Percentiles rank a stretch among this genome's conserved stretches.
Evolutionary conservation across 2,329 filamentous ascomycete genomes (phyloP).

Genomic region (Fusarium sp.): DNA sequence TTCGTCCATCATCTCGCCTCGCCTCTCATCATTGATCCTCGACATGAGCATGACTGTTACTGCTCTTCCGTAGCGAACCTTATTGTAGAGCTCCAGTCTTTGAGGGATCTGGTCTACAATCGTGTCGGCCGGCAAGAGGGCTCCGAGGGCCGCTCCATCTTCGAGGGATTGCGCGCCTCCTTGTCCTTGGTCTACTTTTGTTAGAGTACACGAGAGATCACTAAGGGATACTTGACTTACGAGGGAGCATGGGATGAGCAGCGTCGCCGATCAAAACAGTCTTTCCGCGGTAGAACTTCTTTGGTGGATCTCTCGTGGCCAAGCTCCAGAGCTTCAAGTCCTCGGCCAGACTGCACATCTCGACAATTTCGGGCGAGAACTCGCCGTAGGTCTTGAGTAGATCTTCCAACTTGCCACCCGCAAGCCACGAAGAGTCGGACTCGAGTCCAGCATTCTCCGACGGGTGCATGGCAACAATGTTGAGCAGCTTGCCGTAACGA

Average conservation of each 20-base stretch:
- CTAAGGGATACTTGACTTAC: neutral
- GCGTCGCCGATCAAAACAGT: slow-evolving; percentile 15
- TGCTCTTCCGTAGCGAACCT: slow-evolving; percentile 4
- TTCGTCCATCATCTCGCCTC: slow-evolving; percentile 10
- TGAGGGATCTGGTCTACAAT: neutral
- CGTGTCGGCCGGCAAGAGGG: slow-evolving; percentile 1
- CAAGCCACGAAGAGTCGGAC: slow-evolving; percentile 5
- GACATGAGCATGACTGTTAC: slow-evolving; percentile 12
- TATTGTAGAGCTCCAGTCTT: slow-evolving; percentile 9
- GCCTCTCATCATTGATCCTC: slow-evolving; percentile 6
- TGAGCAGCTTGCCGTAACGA: neutral
- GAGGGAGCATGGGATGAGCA: slow-evolving; percentile 26
- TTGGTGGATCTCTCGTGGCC: slow-evolving; percentile 5
- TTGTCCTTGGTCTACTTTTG: slow-evolving; percentile 16
- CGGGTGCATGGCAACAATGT: slow-evolving; percentile 1
- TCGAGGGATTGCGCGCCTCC: slow-evolving; percentile 21
- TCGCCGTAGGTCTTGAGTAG: neutral
- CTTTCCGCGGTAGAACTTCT: slow-evolving; percentile 9
- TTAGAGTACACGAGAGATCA: neutral
- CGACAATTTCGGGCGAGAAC: neutral
- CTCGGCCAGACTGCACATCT: slow-evolving; percentile 7
- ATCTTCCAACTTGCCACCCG: neutral
- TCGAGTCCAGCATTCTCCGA: neutral
- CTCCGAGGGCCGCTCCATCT: slow-evolving; percentile 15
- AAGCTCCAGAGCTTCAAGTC: slow-evolving; percentile 17